Percentiles rank a stretch among this genome's conserved stretches.
These are phyloP conservation scores for Cardiospermum halicacabum DNA, from an alignment of 345 rosid species.

Conservation along the genomic window DNA sequence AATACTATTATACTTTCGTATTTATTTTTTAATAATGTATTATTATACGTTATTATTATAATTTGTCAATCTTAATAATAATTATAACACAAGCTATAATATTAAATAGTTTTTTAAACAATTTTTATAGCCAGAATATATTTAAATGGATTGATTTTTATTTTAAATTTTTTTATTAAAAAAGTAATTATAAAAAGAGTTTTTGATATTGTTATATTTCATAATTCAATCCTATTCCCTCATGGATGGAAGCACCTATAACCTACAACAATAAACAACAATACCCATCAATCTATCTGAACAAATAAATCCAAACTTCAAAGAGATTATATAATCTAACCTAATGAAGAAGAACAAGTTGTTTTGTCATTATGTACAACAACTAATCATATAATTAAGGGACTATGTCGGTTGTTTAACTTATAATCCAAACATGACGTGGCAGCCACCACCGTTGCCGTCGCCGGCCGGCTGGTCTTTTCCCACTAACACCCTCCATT, in stretches of 20 bases:
- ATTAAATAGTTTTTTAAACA: too few species aligned
- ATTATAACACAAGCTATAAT: too few species aligned
- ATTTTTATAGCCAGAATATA: too few species aligned
- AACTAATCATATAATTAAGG: slow-evolving; percentile 7
- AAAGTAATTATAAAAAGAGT: too few species aligned
- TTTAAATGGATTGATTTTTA: too few species aligned
- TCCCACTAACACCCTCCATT: neutral
- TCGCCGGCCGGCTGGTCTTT: slow-evolving; percentile 10
- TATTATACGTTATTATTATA: too few species aligned
- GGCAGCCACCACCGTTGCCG: slow-evolving; percentile 4
- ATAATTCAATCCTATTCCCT: neutral
- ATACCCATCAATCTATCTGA: neutral
- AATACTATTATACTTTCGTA: too few species aligned
- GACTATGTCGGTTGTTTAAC: neutral
- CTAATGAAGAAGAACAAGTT: neutral
- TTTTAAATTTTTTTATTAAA: too few species aligned
- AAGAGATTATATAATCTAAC: neutral
- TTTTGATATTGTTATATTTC: too few species aligned
- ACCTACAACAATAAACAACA: neutral
- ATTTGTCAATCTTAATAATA: too few species aligned
- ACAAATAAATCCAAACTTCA: neutral
- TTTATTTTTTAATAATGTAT: too few species aligned
- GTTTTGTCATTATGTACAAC: neutral
- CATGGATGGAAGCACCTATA: neutral
- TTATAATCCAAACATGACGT: slow-evolving; percentile 1